A percentile compares a stretch with the other conserved stretches of the same genome.
phyloP scores from a whole-genome alignment of 768 basidiomycete genomes.

The Tulasnella sp. region DNA sequence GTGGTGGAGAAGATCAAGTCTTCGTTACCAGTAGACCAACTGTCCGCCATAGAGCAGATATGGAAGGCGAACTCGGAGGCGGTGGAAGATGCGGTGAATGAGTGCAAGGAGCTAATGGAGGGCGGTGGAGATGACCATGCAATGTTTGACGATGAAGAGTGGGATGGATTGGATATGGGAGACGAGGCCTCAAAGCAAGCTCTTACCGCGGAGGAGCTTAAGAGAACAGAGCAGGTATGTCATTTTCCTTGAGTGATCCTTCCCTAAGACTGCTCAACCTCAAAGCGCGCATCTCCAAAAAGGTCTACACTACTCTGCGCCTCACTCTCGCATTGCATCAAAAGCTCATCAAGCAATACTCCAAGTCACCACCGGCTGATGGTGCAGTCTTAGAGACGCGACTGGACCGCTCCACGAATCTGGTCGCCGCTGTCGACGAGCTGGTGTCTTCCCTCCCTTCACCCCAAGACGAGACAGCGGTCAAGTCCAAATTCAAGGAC shows the following conservation, averaged over 20 bases:
- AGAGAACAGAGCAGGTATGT: conserved; percentile 11
- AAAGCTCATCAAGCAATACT: conserved; percentile 8
- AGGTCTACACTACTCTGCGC: conserved; percentile 8
- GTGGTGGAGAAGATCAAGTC: conserved; percentile 13
- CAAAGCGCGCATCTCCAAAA: not conserved
- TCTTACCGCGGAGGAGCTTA: conserved; percentile 9
- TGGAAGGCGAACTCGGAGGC: conserved; percentile 14
- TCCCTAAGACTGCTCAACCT: not conserved
- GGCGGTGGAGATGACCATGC: conserved; percentile 9
- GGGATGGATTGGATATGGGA: conserved; percentile 3
- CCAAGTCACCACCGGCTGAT: not conserved
- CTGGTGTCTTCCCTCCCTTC: conserved; percentile 15
- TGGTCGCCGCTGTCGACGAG: conserved; percentile 13
- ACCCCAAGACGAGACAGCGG: not conserved
- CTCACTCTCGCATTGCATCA: conserved; percentile 1
- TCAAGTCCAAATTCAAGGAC: not conserved
- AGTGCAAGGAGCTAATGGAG: conserved; percentile 16
- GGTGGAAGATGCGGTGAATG: conserved; percentile 16
- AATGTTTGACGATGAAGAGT: conserved; percentile 2
- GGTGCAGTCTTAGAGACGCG: not conserved
- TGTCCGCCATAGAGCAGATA: conserved; percentile 10
- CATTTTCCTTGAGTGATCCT: not conserved
- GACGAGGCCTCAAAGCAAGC: not conserved
- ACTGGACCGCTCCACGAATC: not conserved
- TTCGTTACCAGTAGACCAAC: conserved; percentile 11